Percentiles rank a stretch among this genome's conserved stretches.
phyloP scores from a whole-genome alignment of 441 rosid species.

The Pelargonium australe region DNA sequence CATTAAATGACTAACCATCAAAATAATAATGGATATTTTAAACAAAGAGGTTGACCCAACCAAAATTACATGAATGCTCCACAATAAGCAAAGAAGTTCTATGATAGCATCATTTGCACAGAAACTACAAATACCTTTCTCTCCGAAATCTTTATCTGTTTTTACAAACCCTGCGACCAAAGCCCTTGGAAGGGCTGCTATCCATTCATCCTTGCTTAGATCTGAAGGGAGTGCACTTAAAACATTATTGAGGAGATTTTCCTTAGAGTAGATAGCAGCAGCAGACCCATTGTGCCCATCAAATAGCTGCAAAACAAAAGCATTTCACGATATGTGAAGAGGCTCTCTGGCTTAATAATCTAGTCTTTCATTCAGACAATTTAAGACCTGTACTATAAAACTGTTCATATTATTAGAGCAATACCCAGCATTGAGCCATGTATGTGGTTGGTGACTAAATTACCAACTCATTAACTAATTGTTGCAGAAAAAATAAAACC shows the following conservation, averaged over 20 bases:
- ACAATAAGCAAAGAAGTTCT: neutral
- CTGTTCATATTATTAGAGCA: neutral
- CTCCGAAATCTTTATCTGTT: slow-evolving; percentile 95
- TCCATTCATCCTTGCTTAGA: slow-evolving; percentile 89
- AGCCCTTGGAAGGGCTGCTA: slow-evolving; percentile 89
- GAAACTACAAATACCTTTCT: slow-evolving; percentile 45
- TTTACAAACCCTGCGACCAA: slow-evolving; percentile 97
- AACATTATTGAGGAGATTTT: slow-evolving; percentile 77
- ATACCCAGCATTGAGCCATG: neutral
- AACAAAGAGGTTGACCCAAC: neutral
- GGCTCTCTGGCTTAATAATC: neutral
- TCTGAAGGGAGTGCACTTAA: slow-evolving; percentile 78
- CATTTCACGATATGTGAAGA: neutral
- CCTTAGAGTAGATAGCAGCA: slow-evolving; percentile 94
- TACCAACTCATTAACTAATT: neutral
- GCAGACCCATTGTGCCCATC: slow-evolving; percentile 98
- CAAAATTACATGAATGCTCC: neutral
- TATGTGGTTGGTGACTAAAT: neutral
- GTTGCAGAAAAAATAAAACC: neutral
- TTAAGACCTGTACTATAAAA: neutral
- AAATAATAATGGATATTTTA: neutral
- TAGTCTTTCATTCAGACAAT: neutral
- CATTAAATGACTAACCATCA: neutral
- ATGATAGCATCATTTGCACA: neutral
- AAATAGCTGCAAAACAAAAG: slow-evolving; percentile 57